Conservation (phyloP, 2,329 filamentous ascomycete species). For the Ceratocystis harringtonii region DNA sequence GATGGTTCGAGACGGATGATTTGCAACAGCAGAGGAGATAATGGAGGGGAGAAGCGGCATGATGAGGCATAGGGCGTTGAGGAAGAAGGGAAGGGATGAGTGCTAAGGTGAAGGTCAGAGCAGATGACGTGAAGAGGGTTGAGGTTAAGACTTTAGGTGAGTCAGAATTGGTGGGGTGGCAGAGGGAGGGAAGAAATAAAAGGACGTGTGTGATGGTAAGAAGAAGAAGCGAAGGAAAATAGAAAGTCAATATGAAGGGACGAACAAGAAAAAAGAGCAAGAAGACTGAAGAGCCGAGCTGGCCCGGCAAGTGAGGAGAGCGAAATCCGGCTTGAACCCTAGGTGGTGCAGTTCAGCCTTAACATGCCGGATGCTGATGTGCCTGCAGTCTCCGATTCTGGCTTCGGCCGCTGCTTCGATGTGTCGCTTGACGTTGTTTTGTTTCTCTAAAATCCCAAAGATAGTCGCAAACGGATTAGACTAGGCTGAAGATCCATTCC, state of each 20-base stretch:
- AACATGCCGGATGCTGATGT: not conserved
- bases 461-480: not conserved
- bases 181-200: not conserved
- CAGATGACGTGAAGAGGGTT: not conserved
- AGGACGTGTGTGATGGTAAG: not conserved
- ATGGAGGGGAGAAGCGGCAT: constrained; percentile 19
- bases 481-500: not conserved
- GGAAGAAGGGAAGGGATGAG: not conserved
- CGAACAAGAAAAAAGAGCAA: not conserved
- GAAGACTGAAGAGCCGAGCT: not conserved
- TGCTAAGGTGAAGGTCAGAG: not conserved
- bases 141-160: not conserved
- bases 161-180: too few relatives aligned
- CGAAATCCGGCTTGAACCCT: too few relatives aligned
- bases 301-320: too few relatives aligned
- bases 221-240: not conserved
- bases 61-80: constrained; percentile 26
- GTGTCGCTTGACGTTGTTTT: not conserved
- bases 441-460: not conserved
- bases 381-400: not conserved
- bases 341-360: too few relatives aligned
- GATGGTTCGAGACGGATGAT: constrained; percentile 20
- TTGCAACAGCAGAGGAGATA: not conserved
- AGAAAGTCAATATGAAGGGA: not conserved
- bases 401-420: not conserved